Base-by-base conservation (phyloP, 2,329 filamentous ascomycete genomes). In the Tolypocladium endophyticum region DNA sequence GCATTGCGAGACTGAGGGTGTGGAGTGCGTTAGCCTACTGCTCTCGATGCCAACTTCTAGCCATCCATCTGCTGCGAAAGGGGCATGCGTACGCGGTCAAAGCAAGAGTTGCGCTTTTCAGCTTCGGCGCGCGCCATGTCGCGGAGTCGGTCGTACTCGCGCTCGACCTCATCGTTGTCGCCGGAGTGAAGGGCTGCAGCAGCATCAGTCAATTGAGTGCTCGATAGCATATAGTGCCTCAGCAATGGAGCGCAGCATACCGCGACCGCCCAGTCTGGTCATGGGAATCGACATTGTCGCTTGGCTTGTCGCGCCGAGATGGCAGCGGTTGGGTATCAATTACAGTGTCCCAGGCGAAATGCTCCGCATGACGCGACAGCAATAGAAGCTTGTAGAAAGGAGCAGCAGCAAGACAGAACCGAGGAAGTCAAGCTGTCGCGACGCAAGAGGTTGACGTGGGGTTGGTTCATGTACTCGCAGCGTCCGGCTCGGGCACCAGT, bases 81-180 rank as follows among this genome's bases (percentile, higher is more conserved):
- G 43, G 39, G 11, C 2, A 25, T 25, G 39, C 78, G 59, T 77
- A 90, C 87, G 69, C 81, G 80, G 64, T 90, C 84, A 70, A 92
- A 92, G 77, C 89, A 96, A 58, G 83, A 81, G 64, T 84, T 84
- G 66, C 90, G 88, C 77, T 94, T 90, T 57, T 81, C 78, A 61
- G 88, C 90, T 79, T 96, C 92, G 68, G 86, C 81, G 64, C 90
- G 86, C 23, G 93, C 94, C 23, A 92, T 81, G 66, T 88, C 87
- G 69, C 94, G 90, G 53, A 97, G 83, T 58, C 90, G 89, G 72
- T 97, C 92, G 75, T 97, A 97, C 77, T 97, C 92, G 66, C 81
- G 85, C 78, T 97, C 92, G 59, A 85, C 80, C 61, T 87, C 81
- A 66, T 78, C 77, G 70, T 83, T 84, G 65, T 86, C 80, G 61